phyloP scores from a whole-genome alignment of 495 filamentous ascomycete genomes.

The Penicillium fimorum region DNA sequence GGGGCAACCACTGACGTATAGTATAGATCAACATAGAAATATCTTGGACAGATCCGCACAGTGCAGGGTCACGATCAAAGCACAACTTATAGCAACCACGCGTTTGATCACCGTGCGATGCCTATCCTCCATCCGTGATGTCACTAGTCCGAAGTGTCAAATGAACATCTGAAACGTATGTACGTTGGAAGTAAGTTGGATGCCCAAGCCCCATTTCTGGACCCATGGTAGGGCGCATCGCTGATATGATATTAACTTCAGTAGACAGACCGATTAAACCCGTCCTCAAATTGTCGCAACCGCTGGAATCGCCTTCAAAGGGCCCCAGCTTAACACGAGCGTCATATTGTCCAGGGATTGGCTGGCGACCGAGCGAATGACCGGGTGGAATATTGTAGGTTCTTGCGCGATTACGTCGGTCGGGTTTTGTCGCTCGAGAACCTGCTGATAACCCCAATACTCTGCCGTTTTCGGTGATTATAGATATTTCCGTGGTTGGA shows the following conservation, averaged over 20 bases:
- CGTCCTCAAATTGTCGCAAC: not conserved
- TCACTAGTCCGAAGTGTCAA: not conserved
- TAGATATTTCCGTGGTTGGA: not conserved
- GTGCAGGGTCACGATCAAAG: not conserved
- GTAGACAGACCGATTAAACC: not conserved
- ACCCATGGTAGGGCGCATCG: not conserved
- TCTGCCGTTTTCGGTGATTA: not conserved
- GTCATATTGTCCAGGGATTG: slow-evolving; percentile 1
- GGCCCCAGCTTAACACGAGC: not conserved
- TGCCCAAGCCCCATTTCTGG: not conserved
- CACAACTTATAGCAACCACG: slow-evolving; percentile 4
- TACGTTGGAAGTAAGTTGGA: not conserved
- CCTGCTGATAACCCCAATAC: not conserved
- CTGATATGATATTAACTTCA: not conserved
- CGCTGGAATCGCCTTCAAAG: not conserved
- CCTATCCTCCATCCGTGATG: not conserved
- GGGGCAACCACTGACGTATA: slow-evolving; percentile 2
- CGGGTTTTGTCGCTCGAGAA: not conserved
- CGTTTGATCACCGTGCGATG: not conserved
- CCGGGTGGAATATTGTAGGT: not conserved
- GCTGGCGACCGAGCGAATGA: not conserved
- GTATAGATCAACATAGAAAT: not conserved
- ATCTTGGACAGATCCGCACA: slow-evolving; percentile 2
- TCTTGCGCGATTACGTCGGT: slow-evolving; percentile 9
- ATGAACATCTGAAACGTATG: not conserved